These are phyloP conservation scores for Trypanosoma platydactyli DNA, from an alignment of 208 protist species.

Conservation along the genomic window DNA sequence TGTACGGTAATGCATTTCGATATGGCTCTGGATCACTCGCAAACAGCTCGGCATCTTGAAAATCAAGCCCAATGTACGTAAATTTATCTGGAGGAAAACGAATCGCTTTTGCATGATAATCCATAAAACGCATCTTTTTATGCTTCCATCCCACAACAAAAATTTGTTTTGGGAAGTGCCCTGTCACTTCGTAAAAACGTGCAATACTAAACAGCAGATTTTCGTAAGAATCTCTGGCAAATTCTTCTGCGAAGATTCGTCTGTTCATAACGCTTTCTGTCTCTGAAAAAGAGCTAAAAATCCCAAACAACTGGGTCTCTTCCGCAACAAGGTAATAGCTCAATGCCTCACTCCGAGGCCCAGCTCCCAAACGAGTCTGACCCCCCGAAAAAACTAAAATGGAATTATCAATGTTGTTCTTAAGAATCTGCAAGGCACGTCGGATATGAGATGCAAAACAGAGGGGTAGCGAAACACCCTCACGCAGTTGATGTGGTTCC, in stretches of 20 bases:
- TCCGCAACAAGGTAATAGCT: conserved; percentile 42
- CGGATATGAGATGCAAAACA: conserved; percentile 33
- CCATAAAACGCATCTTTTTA: conserved; percentile 38
- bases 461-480: conserved; percentile 18
- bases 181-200: conserved; percentile 43
- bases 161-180: conserved; percentile 29
- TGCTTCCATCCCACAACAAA: conserved; percentile 50
- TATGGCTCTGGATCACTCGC: conserved; percentile 17
- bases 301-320: conserved; percentile 30
- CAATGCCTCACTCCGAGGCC: conserved; percentile 38
- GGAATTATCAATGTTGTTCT: conserved; percentile 18
- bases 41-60: conserved; percentile 21
- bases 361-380: conserved; percentile 28
- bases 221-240: conserved; percentile 49
- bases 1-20: conserved; percentile 22
- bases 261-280: conserved; percentile 8
- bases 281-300: conserved; percentile 9
- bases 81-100: conserved; percentile 34
- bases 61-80: conserved; percentile 37
- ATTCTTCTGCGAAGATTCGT: conserved; percentile 37
- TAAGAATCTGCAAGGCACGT: conserved; percentile 27
- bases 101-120: conserved; percentile 43
- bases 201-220: conserved; percentile 53
- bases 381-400: conserved; percentile 51
- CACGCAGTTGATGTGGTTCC: conserved; percentile 32